Percentiles rank a stretch among this genome's conserved stretches.
Conservation (phyloP, 495 filamentous ascomycete species). For the Tuber borchii region DNA sequence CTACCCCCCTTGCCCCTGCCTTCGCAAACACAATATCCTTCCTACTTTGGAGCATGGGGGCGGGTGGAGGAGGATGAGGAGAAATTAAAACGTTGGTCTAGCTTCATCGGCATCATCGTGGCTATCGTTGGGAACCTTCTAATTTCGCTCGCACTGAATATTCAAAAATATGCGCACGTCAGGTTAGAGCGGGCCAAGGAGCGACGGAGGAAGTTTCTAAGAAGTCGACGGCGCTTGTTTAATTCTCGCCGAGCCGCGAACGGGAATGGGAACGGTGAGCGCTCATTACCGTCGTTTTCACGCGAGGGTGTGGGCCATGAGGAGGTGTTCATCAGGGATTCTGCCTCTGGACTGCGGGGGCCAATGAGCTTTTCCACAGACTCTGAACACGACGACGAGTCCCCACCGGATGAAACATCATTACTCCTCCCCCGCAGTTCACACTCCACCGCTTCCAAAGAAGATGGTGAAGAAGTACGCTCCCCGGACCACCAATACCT, state of each 20-base stretch:
- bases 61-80: constrained; percentile 43
- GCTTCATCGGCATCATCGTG: constrained; percentile 85
- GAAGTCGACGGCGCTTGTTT: constrained; percentile 15
- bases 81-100: constrained; percentile 71
- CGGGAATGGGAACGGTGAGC: background rate
- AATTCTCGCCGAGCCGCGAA: background rate
- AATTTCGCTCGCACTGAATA: constrained; percentile 91
- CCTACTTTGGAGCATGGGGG: background rate
- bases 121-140: constrained; percentile 86
- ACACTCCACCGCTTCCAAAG: background rate
- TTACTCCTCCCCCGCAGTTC: constrained; percentile 9
- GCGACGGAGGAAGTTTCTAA: constrained; percentile 35
- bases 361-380: background rate
- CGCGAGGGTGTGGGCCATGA: background rate
- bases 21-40: background rate
- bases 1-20: background rate
- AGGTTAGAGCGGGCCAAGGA: constrained; percentile 59
- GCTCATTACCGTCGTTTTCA: background rate
- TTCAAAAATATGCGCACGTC: constrained; percentile 92
- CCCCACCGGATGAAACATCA: constrained; percentile 14
- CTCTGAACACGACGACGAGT: background rate
- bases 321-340: background rate
- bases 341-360: background rate
- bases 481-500: constrained; percentile 58
- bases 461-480: constrained; percentile 33